These are phyloP conservation scores for Moesziomyces sp. DNA, from an alignment of 1,284 basidiomycete genomes.

Conservation along the genomic window DNA sequence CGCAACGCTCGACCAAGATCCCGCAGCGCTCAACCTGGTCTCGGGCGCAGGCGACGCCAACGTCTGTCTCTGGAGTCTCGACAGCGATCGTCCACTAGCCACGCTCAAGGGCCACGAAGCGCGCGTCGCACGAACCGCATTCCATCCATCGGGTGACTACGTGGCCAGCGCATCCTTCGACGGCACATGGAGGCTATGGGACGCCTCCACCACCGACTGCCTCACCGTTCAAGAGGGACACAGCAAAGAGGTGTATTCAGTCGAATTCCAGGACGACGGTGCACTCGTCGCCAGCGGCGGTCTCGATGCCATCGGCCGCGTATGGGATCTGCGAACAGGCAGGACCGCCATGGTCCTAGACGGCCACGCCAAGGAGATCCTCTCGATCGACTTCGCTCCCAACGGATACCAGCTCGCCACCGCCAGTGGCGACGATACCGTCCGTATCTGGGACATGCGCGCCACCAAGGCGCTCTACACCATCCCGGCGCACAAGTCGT, in stretches of 20 bases:
- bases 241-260: slow-evolving; percentile 92
- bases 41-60: slow-evolving; percentile 89
- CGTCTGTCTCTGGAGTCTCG: slow-evolving; percentile 84
- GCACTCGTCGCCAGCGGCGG: slow-evolving; percentile 92
- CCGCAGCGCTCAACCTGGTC: slow-evolving; percentile 81
- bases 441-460: slow-evolving; percentile 98
- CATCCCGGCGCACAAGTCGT: slow-evolving; percentile 93
- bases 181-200: slow-evolving; percentile 98
- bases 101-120: slow-evolving; percentile 87
- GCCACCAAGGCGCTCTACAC: slow-evolving; percentile 91
- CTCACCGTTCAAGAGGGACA: slow-evolving; percentile 94
- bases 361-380: slow-evolving; percentile 93
- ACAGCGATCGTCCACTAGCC: slow-evolving; percentile 80
- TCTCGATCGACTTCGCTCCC: slow-evolving; percentile 90
- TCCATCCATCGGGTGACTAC: slow-evolving; percentile 93
- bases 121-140: slow-evolving; percentile 90
- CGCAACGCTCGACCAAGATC: slow-evolving; percentile 82
- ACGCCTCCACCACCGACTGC: slow-evolving; percentile 82
- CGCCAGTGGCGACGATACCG: slow-evolving; percentile 94
- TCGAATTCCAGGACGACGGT: slow-evolving; percentile 96
- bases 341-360: slow-evolving; percentile 97
- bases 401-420: slow-evolving; percentile 98
- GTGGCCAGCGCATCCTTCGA: slow-evolving; percentile 95
- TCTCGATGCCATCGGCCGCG: slow-evolving; percentile 92
- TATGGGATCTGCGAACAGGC: slow-evolving; percentile 96